phyloP scores from a whole-genome alignment of 208 protist genomes.

The Crithidia sp. region DNA sequence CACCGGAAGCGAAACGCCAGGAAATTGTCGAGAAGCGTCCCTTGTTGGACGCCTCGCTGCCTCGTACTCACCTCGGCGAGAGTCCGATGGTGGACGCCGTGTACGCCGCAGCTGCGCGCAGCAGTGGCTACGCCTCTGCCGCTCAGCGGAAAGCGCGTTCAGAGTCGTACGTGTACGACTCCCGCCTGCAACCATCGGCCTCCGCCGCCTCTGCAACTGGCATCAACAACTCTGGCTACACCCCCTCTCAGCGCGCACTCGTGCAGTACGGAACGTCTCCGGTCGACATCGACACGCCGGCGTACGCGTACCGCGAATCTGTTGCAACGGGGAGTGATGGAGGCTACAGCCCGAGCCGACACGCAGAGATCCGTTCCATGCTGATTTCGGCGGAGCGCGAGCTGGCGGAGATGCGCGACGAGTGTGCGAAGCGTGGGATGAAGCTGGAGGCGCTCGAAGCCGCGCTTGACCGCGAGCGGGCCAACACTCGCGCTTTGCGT shows the following conservation, averaged over 20 bases:
- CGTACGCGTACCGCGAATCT: slow-evolving; percentile 16
- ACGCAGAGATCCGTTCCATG: slow-evolving; percentile 68
- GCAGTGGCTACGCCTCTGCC: background rate
- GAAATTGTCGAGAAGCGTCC: slow-evolving; percentile 13
- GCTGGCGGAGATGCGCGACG: slow-evolving; percentile 71
- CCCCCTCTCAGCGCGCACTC: slow-evolving; percentile 38
- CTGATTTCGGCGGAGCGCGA: slow-evolving; percentile 78
- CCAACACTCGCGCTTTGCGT: slow-evolving; percentile 42
- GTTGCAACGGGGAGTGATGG: slow-evolving; percentile 14
- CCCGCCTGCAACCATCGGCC: slow-evolving; percentile 6
- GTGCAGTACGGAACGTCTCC: slow-evolving; percentile 26
- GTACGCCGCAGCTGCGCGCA: slow-evolving; percentile 5
- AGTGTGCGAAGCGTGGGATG: slow-evolving; percentile 49
- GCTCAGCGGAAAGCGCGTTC: slow-evolving; percentile 5
- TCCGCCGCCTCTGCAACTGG: slow-evolving; percentile 14
- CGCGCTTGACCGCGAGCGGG: slow-evolving; percentile 66
- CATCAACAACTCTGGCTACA: slow-evolving; percentile 37
- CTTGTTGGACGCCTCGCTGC: slow-evolving; percentile 4
- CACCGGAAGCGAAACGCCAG: slow-evolving; percentile 14
- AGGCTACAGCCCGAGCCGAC: slow-evolving; percentile 36
- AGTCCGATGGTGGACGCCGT: slow-evolving; percentile 13
- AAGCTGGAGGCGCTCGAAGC: slow-evolving; percentile 57
- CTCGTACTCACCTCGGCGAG: slow-evolving; percentile 2
- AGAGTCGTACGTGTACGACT: slow-evolving; percentile 10
- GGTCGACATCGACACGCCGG: slow-evolving; percentile 13